Base-by-base conservation (phyloP, 2,329 filamentous ascomycete genomes). In the Hypoxylon sp. region DNA sequence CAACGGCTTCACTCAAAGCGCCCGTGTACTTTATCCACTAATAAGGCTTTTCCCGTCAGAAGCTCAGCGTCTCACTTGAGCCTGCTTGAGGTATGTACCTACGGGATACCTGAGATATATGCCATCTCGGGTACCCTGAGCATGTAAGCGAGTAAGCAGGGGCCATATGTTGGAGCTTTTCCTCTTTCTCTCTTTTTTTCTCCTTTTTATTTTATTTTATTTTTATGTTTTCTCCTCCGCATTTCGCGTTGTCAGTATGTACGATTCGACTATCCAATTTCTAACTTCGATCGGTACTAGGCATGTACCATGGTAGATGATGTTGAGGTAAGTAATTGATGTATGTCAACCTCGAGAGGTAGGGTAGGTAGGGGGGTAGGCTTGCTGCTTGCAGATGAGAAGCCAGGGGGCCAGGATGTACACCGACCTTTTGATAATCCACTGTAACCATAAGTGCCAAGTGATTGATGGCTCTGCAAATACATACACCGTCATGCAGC, bases 401-500 rank as follows among this genome's bases (percentile, higher is more conserved):
- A 52, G 60, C 67, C 69, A 63, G 69, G 65, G 68, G 68, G 58
- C 68, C 67, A 68, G 69, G 72, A 70, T 75, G 70, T 72, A 74
- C 73, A 77, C 75, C 74, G 72, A 76, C 75, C 75, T 77, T 75
- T 74, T 74, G 65, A 68, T 67, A 74, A 66, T 70, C 73, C 74
- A 71, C 74, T 75, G 74, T 74, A 74, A 77, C 75, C 74, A 75
- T 69, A 57, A 64, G 63, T 71, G 73, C 74, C 74, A 75, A 74
- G 73, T 68, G 60, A 62, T 67, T 64, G 55, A 59, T 62, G 60
- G 64, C 67, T 70, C 52, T 58, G 71, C 71, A 71, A 76, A 73
- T 69, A 68, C 70, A 72, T 70, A 68, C 72, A 72, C 72, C 58
- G 68, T 73, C 69, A 69, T 69, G 68, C 71, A 72, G 62, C 62